Conservation (phyloP, 2,329 filamentous ascomycete species). For the Monosporascus cannonballus region DNA sequence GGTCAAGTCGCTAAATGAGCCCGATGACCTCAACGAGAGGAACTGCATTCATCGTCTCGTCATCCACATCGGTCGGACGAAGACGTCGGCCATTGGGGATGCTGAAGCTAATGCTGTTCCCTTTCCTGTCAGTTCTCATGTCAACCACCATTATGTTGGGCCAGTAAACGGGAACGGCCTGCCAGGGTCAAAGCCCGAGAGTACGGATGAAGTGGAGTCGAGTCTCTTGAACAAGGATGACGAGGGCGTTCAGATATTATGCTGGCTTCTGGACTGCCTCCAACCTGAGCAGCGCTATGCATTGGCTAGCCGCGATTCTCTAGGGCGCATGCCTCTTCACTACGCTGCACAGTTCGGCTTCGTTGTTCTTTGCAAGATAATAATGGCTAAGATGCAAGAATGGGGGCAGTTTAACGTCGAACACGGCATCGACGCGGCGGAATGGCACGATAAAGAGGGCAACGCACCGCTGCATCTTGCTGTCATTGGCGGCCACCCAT, state of each 20-base stretch:
- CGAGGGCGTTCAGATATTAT: slow-evolving; percentile 64
- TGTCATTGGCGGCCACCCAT: slow-evolving; percentile 82
- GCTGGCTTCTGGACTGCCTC: slow-evolving; percentile 61
- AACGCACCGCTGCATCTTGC: slow-evolving; percentile 87
- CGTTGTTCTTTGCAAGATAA: slow-evolving; percentile 78
- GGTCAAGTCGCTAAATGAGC: slow-evolving; percentile 70
- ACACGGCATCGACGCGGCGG: slow-evolving; percentile 76
- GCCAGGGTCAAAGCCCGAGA: slow-evolving; percentile 50
- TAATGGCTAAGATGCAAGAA: slow-evolving; percentile 82
- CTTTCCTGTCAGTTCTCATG: slow-evolving; percentile 42
- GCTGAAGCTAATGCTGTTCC: slow-evolving; percentile 45
- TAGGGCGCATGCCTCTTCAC: slow-evolving; percentile 81
- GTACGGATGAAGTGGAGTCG: slow-evolving; percentile 56
- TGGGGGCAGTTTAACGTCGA: slow-evolving; percentile 84
- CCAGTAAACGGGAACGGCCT: slow-evolving; percentile 61
- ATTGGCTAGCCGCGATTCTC: slow-evolving; percentile 64
- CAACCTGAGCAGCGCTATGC: slow-evolving; percentile 60
- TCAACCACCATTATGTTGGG: slow-evolving; percentile 69
- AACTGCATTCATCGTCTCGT: slow-evolving; percentile 92
- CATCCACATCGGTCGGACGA: slow-evolving; percentile 82
- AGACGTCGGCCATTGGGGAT: slow-evolving; percentile 40
- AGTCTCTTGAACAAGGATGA: slow-evolving; percentile 63
- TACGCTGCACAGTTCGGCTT: slow-evolving; percentile 95
- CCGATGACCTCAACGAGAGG: slow-evolving; percentile 87
- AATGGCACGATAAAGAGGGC: slow-evolving; percentile 91